Evolutionary conservation across 768 basidiomycete species (phyloP), one percentile per base, ranked within the genome.

Genomic region (Rhizopogon vinicolor): DNA sequence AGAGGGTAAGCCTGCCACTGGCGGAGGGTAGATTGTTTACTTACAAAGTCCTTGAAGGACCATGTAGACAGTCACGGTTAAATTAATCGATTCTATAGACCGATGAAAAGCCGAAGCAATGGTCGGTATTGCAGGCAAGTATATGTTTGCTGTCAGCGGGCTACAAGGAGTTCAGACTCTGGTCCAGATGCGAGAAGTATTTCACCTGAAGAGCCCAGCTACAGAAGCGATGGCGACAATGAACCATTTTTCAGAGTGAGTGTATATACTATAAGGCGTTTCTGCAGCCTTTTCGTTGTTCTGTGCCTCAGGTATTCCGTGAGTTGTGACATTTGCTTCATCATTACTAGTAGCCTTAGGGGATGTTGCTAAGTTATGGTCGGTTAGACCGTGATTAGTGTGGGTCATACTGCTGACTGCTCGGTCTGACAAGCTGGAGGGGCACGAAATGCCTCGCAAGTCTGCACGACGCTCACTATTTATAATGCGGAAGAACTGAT

Each of bases 81-180:
- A 66, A 65, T 91, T 92, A 41, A 93, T 91, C 9, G 84, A 74
- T 61, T 90, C 87, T 8, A 77, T 78, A 0, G 85, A 81, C 54
- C 83, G 81, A 61, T 84, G 65, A 63, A 94, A 84, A 5, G 72
- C 78, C 2, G 57, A 58, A 1, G 85, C 76, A 22, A 93, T 70
- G 0, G 79, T 75, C 1, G 91, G 91, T 41, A 94, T 86, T 12
- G 85, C 89, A 6, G 90, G 89, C 45, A 90, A 82, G 65, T 91
- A 92, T 54, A 91, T 86, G 54, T 84, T 90, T 3, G 87, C 78
- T 1, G 89, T 87, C 10, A 91, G 70, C 0, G 87, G 87, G 62
- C 85, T 87, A 45, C 22, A 33, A 39, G 37, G 56, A 41, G 18
- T 33, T 44, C 37, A n/a, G 28, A 52, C 37, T 19, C 13, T 49